These are phyloP conservation scores for Chaetoceros muelleri DNA, from an alignment of 108 stramenopile species.

Conservation along the genomic window DNA sequence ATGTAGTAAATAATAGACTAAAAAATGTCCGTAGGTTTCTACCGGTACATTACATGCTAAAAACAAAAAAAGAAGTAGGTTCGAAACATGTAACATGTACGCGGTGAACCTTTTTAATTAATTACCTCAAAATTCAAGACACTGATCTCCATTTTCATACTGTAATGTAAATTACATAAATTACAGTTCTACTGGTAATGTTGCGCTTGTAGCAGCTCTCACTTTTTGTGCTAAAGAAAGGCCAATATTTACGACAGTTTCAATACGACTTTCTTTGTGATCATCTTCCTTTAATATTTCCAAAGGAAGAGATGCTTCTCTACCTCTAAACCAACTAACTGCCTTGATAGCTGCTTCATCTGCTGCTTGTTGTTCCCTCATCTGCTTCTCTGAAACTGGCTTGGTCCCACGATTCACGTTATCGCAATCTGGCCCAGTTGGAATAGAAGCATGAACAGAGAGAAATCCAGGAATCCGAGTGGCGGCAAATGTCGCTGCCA, in stretches of 20 bases:
- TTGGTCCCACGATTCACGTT: not conserved
- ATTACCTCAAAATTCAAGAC: too few relatives aligned
- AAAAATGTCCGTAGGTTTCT: too few relatives aligned
- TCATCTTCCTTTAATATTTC: not conserved
- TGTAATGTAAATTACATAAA: not conserved
- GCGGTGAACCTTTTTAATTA: too few relatives aligned
- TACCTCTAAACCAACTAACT: not conserved
- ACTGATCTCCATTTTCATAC: not conserved
- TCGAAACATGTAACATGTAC: too few relatives aligned
- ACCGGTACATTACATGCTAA: too few relatives aligned
- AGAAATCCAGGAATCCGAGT: slow-evolving; percentile 3
- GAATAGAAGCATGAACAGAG: slow-evolving; percentile 2
- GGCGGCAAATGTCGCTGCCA: not conserved
- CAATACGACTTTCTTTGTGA: not conserved
- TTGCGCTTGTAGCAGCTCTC: not conserved
- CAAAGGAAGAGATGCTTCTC: not conserved
- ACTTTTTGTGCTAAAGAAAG: not conserved
- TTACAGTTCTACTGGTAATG: not conserved
- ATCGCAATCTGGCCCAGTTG: too few relatives aligned
- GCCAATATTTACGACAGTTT: not conserved
- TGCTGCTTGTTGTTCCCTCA: not conserved
- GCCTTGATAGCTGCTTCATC: not conserved
- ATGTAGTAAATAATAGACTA: too few relatives aligned
- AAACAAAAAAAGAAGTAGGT: too few relatives aligned
- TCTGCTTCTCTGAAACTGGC: not conserved